These are phyloP conservation scores for Apiotrichum sp. DNA, from an alignment of 1,284 basidiomycete species.

Conservation along the genomic window DNA sequence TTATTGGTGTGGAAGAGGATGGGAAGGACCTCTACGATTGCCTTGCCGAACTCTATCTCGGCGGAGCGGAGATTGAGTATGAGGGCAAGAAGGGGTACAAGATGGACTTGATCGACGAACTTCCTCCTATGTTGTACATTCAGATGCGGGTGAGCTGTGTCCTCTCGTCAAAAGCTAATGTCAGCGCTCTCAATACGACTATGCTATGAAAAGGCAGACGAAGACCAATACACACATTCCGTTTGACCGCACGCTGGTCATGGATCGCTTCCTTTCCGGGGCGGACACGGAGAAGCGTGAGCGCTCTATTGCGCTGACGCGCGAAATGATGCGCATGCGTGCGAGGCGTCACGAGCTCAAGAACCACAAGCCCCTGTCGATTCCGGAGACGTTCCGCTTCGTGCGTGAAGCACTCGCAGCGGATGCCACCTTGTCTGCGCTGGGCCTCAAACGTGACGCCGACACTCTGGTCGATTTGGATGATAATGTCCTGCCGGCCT, in stretches of 20 bases:
- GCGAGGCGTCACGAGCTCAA: constrained; percentile 63
- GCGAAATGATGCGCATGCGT: constrained; percentile 58
- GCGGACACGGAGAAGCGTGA: constrained; percentile 65
- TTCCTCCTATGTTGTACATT: constrained; percentile 88
- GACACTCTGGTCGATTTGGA: constrained; percentile 43
- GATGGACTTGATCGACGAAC: constrained; percentile 76
- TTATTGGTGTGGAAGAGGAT: constrained; percentile 80
- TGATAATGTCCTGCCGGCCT: constrained; percentile 28
- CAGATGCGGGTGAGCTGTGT: constrained; percentile 69
- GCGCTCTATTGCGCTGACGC: constrained; percentile 62
- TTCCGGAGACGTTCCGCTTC: constrained; percentile 30
- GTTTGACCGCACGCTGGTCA: constrained; percentile 75
- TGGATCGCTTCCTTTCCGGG: constrained; percentile 86
- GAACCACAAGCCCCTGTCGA: constrained; percentile 46
- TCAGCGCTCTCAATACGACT: constrained; percentile 93
- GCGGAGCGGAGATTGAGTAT: constrained; percentile 75
- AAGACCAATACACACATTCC: constrained; percentile 95
- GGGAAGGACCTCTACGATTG: constrained; percentile 88
- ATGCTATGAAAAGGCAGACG: constrained; percentile 58
- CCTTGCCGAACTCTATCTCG: constrained; percentile 77
- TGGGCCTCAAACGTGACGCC: background rate
- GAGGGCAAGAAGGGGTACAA: constrained; percentile 80
- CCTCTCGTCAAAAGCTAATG: background rate
- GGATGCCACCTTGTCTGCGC: constrained; percentile 38
- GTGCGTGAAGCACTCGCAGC: constrained; percentile 23